Conservation (phyloP, 305 asterid genomes). For the Rubia tinctorum region DNA sequence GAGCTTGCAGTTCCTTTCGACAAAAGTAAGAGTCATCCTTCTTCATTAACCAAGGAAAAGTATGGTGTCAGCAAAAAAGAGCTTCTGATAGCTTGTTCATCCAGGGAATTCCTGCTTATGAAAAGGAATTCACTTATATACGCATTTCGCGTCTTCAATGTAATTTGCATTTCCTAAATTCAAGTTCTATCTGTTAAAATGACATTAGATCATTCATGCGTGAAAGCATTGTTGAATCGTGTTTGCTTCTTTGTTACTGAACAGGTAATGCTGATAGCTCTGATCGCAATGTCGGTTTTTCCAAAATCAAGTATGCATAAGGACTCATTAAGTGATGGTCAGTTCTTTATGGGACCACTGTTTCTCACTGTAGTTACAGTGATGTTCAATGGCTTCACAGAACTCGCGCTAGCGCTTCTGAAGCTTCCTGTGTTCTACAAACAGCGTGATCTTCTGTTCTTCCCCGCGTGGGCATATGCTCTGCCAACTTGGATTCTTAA, state of each 20-base stretch:
- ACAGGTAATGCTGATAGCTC: slow-evolving; percentile 38
- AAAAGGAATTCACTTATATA: slow-evolving; percentile 52
- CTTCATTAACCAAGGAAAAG: slow-evolving; percentile 38
- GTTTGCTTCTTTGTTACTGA: neutral
- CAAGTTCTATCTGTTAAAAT: neutral
- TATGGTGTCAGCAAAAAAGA: slow-evolving; percentile 37
- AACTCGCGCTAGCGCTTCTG: slow-evolving; percentile 51
- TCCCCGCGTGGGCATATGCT: slow-evolving; percentile 13
- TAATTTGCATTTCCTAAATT: slow-evolving; percentile 15
- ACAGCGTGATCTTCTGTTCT: slow-evolving; percentile 12
- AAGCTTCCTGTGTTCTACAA: slow-evolving; percentile 60
- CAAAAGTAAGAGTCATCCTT: slow-evolving; percentile 45
- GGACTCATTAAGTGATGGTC: slow-evolving; percentile 30
- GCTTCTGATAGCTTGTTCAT: slow-evolving; percentile 36
- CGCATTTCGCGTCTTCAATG: slow-evolving; percentile 39
- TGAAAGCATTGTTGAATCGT: neutral
- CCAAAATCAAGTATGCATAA: slow-evolving; percentile 45
- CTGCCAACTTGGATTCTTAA: slow-evolving; percentile 44
- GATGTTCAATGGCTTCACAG: slow-evolving; percentile 62
- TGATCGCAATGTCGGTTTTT: slow-evolving; percentile 44
- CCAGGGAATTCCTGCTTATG: slow-evolving; percentile 50
- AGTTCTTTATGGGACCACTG: slow-evolving; percentile 48
- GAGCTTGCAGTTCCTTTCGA: slow-evolving; percentile 41
- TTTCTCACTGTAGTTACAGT: slow-evolving; percentile 36
- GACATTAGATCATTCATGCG: neutral